Evolutionary conservation across 768 basidiomycete genomes (phyloP), one percentile per base, ranked within the genome.

Genomic region (Lactarius hatsudake): DNA sequence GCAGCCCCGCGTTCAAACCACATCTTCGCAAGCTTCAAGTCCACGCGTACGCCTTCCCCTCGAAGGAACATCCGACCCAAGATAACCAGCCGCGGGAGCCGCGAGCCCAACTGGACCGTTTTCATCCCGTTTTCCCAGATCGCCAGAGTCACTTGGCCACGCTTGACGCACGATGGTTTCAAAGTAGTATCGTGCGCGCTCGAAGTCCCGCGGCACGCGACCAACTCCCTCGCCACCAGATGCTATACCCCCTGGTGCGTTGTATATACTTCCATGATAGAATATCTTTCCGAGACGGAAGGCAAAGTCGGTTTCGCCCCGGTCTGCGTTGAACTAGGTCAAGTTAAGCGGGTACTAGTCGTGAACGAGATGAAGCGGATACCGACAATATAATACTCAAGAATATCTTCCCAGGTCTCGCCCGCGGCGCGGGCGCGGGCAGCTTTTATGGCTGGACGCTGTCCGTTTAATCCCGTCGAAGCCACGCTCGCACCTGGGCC

Each of bases 401-500:
- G 80, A 59, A 96, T 85, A 73, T 97, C 93, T 68, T 91, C 88
- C 91, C 94, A 95, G 17, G 93, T 96, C 76, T 97, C 96, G 26
- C 96, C 96, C 1, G 94, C 91, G 5, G 89, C 89, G 42, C 87
- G 86, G 36, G 94, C 89, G 38, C 88, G 77, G 20, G 89, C 91
- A 28, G 96, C 94, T 75, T 90, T 89, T 71, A 96, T 89, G 18
- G 90, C 89, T 17, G 94, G 85, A 63, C 87, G 82, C 42, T 85
- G 80, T 2, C 84, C 81, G 72, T 91, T 93, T 26, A 84, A 65
- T 2, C 93, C 93, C 0, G 94, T 94, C 0, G 93, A 96, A 9
- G 94, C 93, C 59, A 94, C 93, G 65, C 94, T 96, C 2, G 96
- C 94, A 58, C 96, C 95, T 18, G 91, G 91, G 3, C 97, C 97